A percentile compares a stretch with the other conserved stretches of the same genome.
Conservation (phyloP, 129 eudicot genomes). For the Lactuca saligna region DNA sequence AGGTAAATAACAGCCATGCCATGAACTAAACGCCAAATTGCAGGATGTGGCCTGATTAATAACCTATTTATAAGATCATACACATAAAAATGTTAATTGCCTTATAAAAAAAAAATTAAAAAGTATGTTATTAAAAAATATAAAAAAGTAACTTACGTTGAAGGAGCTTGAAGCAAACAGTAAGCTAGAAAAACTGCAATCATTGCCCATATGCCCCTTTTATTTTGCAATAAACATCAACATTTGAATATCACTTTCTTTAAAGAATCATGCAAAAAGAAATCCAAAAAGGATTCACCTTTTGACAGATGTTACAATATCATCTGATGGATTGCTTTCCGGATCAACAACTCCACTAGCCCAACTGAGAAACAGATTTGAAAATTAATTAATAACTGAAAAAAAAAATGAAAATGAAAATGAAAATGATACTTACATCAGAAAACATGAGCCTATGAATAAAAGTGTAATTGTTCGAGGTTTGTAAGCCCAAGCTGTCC, state of each 20-base stretch:
- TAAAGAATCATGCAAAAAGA: constrained; percentile 12
- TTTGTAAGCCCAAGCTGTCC: constrained; percentile 98
- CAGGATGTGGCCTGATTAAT: constrained; percentile 95
- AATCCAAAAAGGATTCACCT: constrained; percentile 42
- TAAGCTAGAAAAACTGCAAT: constrained; percentile 87
- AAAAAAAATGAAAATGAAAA: neutral
- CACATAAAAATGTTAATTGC: constrained; percentile 3
- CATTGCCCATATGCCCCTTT: constrained; percentile 99
- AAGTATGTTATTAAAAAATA: neutral
- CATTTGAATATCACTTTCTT: constrained; percentile 7
- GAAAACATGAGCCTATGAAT: constrained; percentile 80
- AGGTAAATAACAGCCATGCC: constrained; percentile 94
- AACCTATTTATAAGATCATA: constrained; percentile 50
- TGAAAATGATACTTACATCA: constrained; percentile 58
- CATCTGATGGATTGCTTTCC: constrained; percentile 55
- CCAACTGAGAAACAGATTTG: constrained; percentile 64
- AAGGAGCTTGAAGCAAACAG: constrained; percentile 97
- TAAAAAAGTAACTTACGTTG: constrained; percentile 65
- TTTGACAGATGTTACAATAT: constrained; percentile 72
- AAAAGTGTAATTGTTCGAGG: constrained; percentile 93
- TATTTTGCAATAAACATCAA: constrained; percentile 22
- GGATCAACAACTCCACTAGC: constrained; percentile 93
- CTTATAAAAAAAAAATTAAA: neutral
- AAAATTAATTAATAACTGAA: neutral
- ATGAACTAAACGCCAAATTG: constrained; percentile 97